phyloP scores from a whole-genome alignment of 495 filamentous ascomycete species.

The Penicillium lagena region DNA sequence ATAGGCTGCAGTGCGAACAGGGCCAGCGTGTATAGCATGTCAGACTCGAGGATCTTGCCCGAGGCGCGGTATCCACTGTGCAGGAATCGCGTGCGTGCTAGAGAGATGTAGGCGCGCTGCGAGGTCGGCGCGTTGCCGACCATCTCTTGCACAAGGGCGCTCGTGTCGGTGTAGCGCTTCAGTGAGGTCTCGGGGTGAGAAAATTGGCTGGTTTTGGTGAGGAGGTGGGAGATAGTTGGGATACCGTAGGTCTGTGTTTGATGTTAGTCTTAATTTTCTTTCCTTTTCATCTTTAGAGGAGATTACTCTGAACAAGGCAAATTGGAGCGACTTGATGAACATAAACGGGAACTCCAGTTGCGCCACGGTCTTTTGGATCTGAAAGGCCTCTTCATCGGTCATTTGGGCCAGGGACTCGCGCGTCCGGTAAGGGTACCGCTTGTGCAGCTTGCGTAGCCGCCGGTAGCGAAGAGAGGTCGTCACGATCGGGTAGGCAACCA shows the following conservation, averaged over 20 bases:
- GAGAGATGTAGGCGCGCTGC: conserved; percentile 38
- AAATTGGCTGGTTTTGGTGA: conserved; percentile 54
- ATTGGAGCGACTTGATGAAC: conserved; percentile 50
- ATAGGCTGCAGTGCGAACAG: conserved; percentile 56
- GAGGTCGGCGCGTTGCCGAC: conserved; percentile 39
- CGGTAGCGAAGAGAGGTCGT: conserved; percentile 42
- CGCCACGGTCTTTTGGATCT: conserved; percentile 43
- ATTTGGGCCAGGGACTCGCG: conserved; percentile 52
- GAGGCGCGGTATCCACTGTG: conserved; percentile 52
- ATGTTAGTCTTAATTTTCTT: background rate
- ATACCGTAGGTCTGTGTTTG: conserved; percentile 55
- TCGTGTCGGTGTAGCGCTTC: conserved; percentile 63
- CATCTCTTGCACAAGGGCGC: conserved; percentile 51
- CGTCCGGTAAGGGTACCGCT: conserved; percentile 44
- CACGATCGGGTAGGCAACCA: conserved; percentile 25
- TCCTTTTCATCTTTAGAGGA: too few species aligned
- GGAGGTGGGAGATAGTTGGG: conserved; percentile 51
- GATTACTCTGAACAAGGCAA: conserved; percentile 56
- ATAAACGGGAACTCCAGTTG: conserved; percentile 54
- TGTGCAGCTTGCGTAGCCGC: conserved; percentile 36
- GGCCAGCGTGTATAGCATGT: conserved; percentile 62
- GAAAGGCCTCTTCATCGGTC: conserved; percentile 55
- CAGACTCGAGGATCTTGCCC: conserved; percentile 55
- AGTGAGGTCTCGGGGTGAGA: conserved; percentile 41
- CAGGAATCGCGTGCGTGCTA: conserved; percentile 62